Conservation (phyloP, 1,284 basidiomycete species). For the Trichosporon sp. region DNA sequence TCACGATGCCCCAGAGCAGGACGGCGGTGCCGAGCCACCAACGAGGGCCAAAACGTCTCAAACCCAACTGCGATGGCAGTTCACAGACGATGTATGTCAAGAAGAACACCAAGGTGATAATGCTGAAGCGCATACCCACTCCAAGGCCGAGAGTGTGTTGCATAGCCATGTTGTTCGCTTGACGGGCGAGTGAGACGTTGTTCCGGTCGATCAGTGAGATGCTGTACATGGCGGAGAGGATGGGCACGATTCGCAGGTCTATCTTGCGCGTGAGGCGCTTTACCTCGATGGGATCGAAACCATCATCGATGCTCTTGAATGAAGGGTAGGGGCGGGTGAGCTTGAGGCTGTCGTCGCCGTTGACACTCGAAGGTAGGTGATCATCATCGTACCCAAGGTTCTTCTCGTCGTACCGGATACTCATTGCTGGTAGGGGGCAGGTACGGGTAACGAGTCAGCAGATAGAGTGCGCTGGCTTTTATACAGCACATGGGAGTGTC, state of each 20-base stretch:
- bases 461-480: too few species aligned
- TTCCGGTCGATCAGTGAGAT: constrained; percentile 34
- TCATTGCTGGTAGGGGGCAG: not conserved
- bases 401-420: not conserved
- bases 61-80: constrained; percentile 33
- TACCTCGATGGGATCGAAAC: constrained; percentile 21
- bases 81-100: not conserved
- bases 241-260: constrained; percentile 31
- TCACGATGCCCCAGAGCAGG: constrained; percentile 54
- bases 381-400: not conserved
- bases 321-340: not conserved
- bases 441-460: too few species aligned
- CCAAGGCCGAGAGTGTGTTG: constrained; percentile 35
- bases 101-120: constrained; percentile 48
- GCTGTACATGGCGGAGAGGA: constrained; percentile 29
- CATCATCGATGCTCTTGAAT: constrained; percentile 25
- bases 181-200: constrained; percentile 37
- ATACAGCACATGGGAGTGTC: too few species aligned
- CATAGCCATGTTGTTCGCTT: constrained; percentile 36
- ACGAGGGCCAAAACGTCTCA: constrained; percentile 32
- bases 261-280: constrained; percentile 27
- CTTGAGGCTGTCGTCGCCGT: not conserved
- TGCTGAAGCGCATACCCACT: constrained; percentile 50
- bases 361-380: not conserved
- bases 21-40: constrained; percentile 27